A percentile compares a stretch with the other conserved stretches of the same genome.
Conservation (phyloP, 2,329 filamentous ascomycete species). For the Cordyceps farinosa region DNA sequence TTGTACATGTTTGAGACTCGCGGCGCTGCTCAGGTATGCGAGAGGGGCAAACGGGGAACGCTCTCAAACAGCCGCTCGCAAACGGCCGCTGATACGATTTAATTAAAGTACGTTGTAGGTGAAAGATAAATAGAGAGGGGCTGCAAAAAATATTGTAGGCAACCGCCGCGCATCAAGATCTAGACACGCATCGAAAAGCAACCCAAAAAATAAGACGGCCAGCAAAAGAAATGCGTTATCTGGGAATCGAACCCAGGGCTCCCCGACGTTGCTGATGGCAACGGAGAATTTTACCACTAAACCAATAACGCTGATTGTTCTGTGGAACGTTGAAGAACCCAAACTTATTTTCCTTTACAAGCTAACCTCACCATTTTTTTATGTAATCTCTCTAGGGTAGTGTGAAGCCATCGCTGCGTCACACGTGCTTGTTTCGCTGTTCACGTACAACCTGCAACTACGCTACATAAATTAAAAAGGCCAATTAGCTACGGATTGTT, state of each 20-base stretch:
- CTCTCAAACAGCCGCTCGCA: too few relatives aligned
- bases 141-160: too few relatives aligned
- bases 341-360: neutral
- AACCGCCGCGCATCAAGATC: too few relatives aligned
- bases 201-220: neutral
- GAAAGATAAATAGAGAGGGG: too few relatives aligned
- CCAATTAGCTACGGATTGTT: too few relatives aligned
- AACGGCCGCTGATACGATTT: too few relatives aligned
- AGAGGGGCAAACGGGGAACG: neutral
- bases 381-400: neutral
- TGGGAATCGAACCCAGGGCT: slow-evolving; percentile 19
- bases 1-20: slow-evolving; percentile 5
- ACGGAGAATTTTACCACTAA: slow-evolving; percentile 19
- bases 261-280: slow-evolving; percentile 19
- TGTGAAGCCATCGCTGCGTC: too few relatives aligned
- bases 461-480: too few relatives aligned
- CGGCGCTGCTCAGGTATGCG: neutral
- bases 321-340: neutral
- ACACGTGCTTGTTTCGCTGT: too few relatives aligned
- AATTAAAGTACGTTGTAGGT: too few relatives aligned
- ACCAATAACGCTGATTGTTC: slow-evolving; percentile 13
- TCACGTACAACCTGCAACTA: too few relatives aligned
- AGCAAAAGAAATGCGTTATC: slow-evolving; percentile 14
- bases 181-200: too few relatives aligned
- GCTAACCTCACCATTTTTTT: neutral